Base-by-base conservation (phyloP, 495 filamentous ascomycete species). In the Penicillium maclennaniae region DNA sequence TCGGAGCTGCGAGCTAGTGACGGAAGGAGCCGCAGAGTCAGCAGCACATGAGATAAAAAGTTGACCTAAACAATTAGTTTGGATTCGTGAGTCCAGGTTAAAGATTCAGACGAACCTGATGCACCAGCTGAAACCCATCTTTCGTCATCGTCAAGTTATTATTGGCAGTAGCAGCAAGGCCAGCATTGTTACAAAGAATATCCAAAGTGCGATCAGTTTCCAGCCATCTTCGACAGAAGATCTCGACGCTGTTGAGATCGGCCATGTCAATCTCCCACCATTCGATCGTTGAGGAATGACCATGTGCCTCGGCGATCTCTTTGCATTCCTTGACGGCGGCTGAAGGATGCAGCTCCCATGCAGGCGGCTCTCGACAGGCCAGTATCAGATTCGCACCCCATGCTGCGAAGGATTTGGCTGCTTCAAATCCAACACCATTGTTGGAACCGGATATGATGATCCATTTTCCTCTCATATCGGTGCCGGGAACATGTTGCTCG, bases 211-310 rank as follows among this genome's bases (percentile, higher is more conserved):
- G 45, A 20, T 50, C 39, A 1, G 25, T 46, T 8, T 36, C 7
- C 12, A 63, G 4, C 65, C 65, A 68, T 20, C 62, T 62, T 7
- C 53, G 16, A 5, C 53, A 69, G 45, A 83, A 82, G 0, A 62
- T 61, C 23, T 75, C 67, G 12, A 82, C 61, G 1, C 73, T 79
- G 7, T 51, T 48, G 38, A 80, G 71, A 5, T 66, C 62, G 12
- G 61, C 65, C 66, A 83, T 74, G 43, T 84, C 79, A 1, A 86
- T 47, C 7, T 66, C 56, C 73, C 78, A 80, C 39, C 78, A 75
- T 31, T 81, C 71, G 16, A 74, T 72, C 0, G 34, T 67, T 1
- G 73, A 55, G 7, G 45, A 31, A 37, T 68, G 62, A n/a, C 57
- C 62, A 3, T 49, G 15, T 2, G 51, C 36, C 16, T 34, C 23